Conservation (phyloP, 2,329 filamentous ascomycete genomes). For the Trichoderma guizhouense region DNA sequence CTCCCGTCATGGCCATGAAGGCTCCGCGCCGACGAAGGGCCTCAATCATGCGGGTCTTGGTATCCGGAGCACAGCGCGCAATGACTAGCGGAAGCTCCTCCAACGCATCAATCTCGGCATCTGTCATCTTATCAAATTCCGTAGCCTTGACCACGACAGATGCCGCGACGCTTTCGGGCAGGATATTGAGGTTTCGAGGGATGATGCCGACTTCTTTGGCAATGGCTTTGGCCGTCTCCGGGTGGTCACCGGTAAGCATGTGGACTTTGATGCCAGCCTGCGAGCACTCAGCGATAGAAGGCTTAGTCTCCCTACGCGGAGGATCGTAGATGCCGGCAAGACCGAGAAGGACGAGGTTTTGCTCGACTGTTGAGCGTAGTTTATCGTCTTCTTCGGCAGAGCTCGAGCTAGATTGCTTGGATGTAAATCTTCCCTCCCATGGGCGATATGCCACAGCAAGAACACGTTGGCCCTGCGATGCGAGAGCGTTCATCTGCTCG, state of each 20-base stretch:
- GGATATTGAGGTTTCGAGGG: constrained; percentile 55
- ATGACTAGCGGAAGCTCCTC: constrained; percentile 76
- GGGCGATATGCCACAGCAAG: constrained; percentile 67
- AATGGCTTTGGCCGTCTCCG: constrained; percentile 73
- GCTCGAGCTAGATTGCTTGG: constrained; percentile 31
- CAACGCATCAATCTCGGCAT: constrained; percentile 71
- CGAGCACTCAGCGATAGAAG: constrained; percentile 66
- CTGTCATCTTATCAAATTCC: constrained; percentile 73
- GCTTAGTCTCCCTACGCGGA: constrained; percentile 74
- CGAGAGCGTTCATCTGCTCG: constrained; percentile 56
- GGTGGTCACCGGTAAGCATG: constrained; percentile 83
- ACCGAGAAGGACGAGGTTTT: constrained; percentile 69
- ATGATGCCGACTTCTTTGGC: constrained; percentile 77
- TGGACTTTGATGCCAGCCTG: constrained; percentile 74
- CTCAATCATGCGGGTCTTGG: constrained; percentile 89
- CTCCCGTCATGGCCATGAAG: constrained; percentile 84
- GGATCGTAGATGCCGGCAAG: constrained; percentile 84
- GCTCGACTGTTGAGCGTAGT: constrained; percentile 62
- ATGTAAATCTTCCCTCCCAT: constrained; percentile 48
- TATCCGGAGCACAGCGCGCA: constrained; percentile 78
- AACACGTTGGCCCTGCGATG: constrained; percentile 67
- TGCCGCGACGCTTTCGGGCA: constrained; percentile 61
- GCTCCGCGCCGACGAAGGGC: constrained; percentile 72
- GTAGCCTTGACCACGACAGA: constrained; percentile 71
- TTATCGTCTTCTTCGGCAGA: constrained; percentile 40